Base-by-base conservation (phyloP, 768 basidiomycete species). In the Kwoniella heveanensis region DNA sequence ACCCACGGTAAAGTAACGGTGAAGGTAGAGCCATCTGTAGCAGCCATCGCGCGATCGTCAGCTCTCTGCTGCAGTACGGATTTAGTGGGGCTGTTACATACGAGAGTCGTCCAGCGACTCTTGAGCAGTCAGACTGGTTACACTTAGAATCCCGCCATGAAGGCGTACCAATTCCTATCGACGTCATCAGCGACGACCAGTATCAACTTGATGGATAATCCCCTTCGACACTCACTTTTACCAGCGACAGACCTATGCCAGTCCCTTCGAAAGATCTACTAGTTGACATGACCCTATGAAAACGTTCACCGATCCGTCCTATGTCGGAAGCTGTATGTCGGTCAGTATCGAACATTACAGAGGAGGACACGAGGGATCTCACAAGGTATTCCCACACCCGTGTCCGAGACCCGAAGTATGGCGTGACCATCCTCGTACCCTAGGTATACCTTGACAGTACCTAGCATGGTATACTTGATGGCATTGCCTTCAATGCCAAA, bases 121-220 rank as follows among this genome's bases (percentile, higher is more conserved):
- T 15, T 58, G 65, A 12, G 68, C 69, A 3, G 78, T 75, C 2
- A 48, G 49, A 56, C 79, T 80, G 24, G 69, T 60, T 22, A 82
- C 68, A 7, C 59, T 66, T 44, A 82, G 59, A 1, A 60, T 64
- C 0, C 81, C 80, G 0, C 80, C 79, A 63, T 82, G 81, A 10
- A 82, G 67, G 55, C 73, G 74, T 67, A 82, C 76, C 44, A 82
- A 68, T 68, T 81, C 78, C 78, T 79, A n/a, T n/a, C n/a, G n/a
- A n/a, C n/a, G n/a, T n/a, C n/a, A n/a, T n/a, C n/a, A n/a, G n/a
- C n/a, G n/a, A n/a, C n/a, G n/a, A n/a, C n/a, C n/a, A n/a, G n/a
- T n/a, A n/a, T n/a, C n/a, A n/a, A n/a, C n/a, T n/a, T n/a, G n/a
- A n/a, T n/a, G n/a, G n/a, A n/a, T n/a, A n/a, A n/a, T n/a, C 19